These are phyloP conservation scores for Fusarium setosum DNA, from an alignment of 2,329 filamentous ascomycete species.

Conservation along the genomic window DNA sequence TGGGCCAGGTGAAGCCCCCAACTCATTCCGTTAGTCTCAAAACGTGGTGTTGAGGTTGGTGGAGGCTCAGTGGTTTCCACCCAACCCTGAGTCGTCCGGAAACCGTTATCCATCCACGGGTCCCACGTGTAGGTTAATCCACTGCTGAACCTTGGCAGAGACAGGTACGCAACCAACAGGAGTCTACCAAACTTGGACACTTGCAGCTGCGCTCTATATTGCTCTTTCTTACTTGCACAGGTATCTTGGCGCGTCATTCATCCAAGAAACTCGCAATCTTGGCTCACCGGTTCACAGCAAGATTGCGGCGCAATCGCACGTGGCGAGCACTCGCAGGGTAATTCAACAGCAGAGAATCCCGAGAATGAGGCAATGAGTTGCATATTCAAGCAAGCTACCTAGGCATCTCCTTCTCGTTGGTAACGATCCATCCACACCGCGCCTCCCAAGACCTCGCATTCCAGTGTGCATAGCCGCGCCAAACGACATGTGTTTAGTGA, in stretches of 20 bases:
- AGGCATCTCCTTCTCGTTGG: conserved; percentile 31
- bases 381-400: conserved; percentile 31
- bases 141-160: neutral
- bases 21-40: conserved; percentile 19
- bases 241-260: neutral
- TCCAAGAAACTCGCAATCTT: conserved; percentile 3
- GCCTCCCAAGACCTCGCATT: conserved; percentile 14
- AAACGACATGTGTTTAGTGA: too few species aligned
- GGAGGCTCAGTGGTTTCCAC: neutral
- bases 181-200: neutral
- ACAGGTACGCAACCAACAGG: neutral
- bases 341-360: conserved; percentile 16
- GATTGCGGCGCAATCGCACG: conserved; percentile 16
- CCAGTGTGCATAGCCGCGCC: conserved; percentile 22
- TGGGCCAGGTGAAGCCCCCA: conserved; percentile 18
- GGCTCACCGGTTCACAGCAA: conserved; percentile 9
- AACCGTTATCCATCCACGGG: conserved; percentile 14
- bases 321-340: conserved; percentile 27
- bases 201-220: conserved; percentile 2
- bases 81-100: conserved; percentile 13
- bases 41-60: conserved; percentile 30
- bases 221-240: neutral
- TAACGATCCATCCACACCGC: conserved; percentile 8
- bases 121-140: conserved; percentile 5
- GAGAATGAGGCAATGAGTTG: conserved; percentile 28